phyloP scores from a whole-genome alignment of 768 basidiomycete genomes.

The Mycena vulgaris region DNA sequence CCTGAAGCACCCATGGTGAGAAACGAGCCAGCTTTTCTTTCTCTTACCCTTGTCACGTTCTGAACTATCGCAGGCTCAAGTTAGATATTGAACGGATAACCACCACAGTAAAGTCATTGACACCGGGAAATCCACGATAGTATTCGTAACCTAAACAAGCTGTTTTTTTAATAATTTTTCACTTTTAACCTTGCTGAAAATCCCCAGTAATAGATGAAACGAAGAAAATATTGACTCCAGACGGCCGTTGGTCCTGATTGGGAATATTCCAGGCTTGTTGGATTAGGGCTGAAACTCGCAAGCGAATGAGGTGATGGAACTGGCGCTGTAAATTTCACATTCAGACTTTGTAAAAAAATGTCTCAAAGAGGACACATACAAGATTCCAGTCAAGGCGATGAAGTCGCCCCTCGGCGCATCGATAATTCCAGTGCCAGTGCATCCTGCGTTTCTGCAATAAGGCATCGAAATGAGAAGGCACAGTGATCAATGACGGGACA shows the following conservation, averaged over 20 bases:
- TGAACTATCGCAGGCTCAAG: neutral
- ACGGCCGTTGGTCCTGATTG: neutral
- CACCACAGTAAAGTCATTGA: neutral
- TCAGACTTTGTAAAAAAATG: constrained; percentile 7
- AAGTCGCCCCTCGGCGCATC: constrained; percentile 26
- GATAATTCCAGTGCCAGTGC: constrained; percentile 21
- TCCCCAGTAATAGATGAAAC: constrained; percentile 10
- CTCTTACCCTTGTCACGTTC: constrained; percentile 5
- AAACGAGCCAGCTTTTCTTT: no score
- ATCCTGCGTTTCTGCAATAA: constrained; percentile 26
- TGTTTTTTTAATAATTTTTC: neutral
- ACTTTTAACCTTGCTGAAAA: constrained; percentile 1
- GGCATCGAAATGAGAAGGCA: constrained; percentile 16
- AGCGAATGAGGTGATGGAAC: constrained; percentile 16
- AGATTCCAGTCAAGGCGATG: constrained; percentile 25
- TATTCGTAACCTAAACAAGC: constrained; percentile 12
- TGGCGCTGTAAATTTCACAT: constrained; percentile 11
- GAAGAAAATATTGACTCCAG: neutral
- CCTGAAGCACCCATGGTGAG: no score
- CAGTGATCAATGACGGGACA: constrained; percentile 1
- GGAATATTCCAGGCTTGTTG: neutral
- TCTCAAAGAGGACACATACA: constrained; percentile 24
- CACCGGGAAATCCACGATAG: constrained; percentile 6
- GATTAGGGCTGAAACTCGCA: constrained; percentile 22
- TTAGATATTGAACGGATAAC: neutral